Percentiles rank a stretch among this genome's conserved stretches.
Evolutionary conservation across 2,329 filamentous ascomycete species (phyloP).

Genomic region (Ciborinia camelliae): DNA sequence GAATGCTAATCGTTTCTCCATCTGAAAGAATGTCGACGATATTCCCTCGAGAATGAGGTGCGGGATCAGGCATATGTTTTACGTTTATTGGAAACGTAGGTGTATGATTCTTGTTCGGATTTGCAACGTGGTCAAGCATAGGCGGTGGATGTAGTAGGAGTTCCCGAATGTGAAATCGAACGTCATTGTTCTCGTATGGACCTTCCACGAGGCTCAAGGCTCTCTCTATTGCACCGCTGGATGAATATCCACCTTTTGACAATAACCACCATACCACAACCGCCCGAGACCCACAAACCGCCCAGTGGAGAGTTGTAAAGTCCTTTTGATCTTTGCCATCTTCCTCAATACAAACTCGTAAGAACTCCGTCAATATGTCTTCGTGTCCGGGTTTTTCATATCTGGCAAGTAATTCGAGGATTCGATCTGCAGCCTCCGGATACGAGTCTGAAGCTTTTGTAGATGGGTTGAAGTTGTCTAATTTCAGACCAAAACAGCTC

Average conservation of each 20-base stretch:
- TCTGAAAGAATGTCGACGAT: not conserved
- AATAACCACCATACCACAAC: not conserved
- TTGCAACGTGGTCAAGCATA: not conserved
- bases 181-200: not conserved
- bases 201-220: not conserved
- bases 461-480: not conserved
- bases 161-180: not conserved
- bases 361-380: not conserved
- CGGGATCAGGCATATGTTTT: not conserved
- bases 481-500: not conserved
- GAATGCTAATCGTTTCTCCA: not conserved
- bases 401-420: not conserved
- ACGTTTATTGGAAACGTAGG: not conserved
- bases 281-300: not conserved
- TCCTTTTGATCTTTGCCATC: not conserved
- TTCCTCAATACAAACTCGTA: too few relatives aligned
- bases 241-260: not conserved
- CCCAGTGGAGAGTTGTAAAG: slow-evolving; percentile 3
- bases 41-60: too few relatives aligned
- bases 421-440: not conserved
- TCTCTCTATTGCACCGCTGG: not conserved
- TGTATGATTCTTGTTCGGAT: not conserved
- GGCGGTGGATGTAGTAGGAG: not conserved
- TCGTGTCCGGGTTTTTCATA: not conserved
- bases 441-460: not conserved